Evolutionary conservation across 345 rosid genomes (phyloP), one percentile per base, ranked within the genome.

Genomic region (Pistacia atlantica): DNA sequence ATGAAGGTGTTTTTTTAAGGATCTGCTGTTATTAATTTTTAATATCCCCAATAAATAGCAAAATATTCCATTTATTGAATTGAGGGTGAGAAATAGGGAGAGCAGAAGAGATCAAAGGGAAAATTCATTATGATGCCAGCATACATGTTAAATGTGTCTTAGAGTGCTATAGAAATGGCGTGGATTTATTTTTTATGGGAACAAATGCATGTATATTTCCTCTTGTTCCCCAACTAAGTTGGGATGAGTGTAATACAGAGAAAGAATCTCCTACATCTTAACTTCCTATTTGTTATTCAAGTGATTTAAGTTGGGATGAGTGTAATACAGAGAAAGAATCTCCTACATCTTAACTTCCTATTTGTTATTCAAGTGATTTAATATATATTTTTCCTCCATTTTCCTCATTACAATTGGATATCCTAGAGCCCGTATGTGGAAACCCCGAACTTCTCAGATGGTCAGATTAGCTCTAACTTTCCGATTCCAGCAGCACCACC

Each of bases 401-500:
- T 63, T 31, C 45, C 38, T 12, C 63, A 4, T 71, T n/a, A 69
- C 67, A 52, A 79, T 65, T 58, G 69, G 65, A 67, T 55, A 71
- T 76, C 80, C 20, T 71, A 86, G 84, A 91, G 90, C 77, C 97
- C 97, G 1, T 95, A 95, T 67, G 91, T 93, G 83, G 95, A 93
- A 81, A 87, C 91, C 74, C 92, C 92, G 4, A 79, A 84, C 25
- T 75, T 90, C 22, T 83, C 79, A 56, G 89, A 90, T 33, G 49
- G 76, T 22, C 76, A 72, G 18, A 82, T 80, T 62, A 77, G 77
- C 71, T 62, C 66, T 49, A 77, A 76, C 81, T 89, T 94, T 78
- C 97, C 95, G 20, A 80, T 75, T 78, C 97, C 97, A 28, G 84
- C 89, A 0, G 87, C 95, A 1, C 97, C 97, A 38, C 94, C 93